Conservation (phyloP, 768 basidiomycete species). For the Harrya chromipes region DNA sequence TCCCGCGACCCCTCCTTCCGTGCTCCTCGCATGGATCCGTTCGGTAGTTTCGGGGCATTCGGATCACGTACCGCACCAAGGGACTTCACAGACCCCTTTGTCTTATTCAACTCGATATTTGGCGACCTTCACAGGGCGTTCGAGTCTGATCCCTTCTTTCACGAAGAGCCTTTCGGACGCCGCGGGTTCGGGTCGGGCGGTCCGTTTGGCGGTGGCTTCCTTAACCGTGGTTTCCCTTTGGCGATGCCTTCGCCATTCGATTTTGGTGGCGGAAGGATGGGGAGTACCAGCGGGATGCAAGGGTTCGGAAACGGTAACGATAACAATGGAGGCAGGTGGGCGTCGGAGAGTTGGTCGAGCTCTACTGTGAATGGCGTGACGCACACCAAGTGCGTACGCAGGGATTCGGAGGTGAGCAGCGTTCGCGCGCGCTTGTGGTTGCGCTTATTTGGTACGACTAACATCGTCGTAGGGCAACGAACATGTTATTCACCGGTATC, state of each 20-base stretch:
- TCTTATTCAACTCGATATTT: constrained; percentile 71
- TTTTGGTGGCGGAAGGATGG: constrained; percentile 15
- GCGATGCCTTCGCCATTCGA: constrained; percentile 8
- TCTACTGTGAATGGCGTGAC: constrained; percentile 67
- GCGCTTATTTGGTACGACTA: too few relatives aligned
- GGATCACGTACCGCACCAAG: constrained; percentile 6
- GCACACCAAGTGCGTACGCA: constrained; percentile 50
- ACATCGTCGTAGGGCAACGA: constrained; percentile 59
- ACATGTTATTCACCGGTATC: constrained; percentile 60
- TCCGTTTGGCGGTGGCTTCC: constrained; percentile 13
- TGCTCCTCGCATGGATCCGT: constrained; percentile 28
- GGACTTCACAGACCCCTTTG: constrained; percentile 71
- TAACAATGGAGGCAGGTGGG: constrained; percentile 33
- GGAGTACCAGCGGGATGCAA: constrained; percentile 9
- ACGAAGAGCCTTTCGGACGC: constrained; percentile 16
- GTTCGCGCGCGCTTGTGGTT: too few relatives aligned
- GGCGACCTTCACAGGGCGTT: constrained; percentile 42
- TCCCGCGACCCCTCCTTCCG: constrained; percentile 7
- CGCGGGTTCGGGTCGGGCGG: constrained; percentile 14
- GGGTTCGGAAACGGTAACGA: constrained; percentile 4
- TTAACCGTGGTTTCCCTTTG: constrained; percentile 7
- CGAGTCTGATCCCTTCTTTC: constrained; percentile 35
- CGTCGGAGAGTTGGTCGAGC: constrained; percentile 55
- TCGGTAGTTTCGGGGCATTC: constrained; percentile 22
- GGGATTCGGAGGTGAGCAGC: constrained; percentile 54